A percentile compares a stretch with the other conserved stretches of the same genome.
Evolutionary conservation across 345 rosid genomes (phyloP).

Genomic region (Camelina laxa): DNA sequence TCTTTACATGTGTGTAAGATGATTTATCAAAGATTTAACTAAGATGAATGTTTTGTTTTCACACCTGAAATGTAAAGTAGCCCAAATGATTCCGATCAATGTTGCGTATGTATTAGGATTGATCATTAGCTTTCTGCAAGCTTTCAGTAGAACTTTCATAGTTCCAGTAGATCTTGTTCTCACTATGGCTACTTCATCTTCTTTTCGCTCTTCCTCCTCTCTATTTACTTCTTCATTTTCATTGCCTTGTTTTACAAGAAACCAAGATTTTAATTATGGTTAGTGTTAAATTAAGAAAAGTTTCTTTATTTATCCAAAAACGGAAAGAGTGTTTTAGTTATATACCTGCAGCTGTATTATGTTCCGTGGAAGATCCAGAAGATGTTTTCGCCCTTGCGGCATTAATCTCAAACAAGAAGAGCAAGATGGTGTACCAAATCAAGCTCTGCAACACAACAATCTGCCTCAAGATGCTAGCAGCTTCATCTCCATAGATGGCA

Average conservation of each 20-base stretch:
- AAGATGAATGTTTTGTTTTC: not conserved
- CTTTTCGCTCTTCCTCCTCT: constrained; percentile 62
- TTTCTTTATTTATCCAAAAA: not conserved
- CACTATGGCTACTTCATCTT: constrained; percentile 48
- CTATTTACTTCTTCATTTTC: constrained; percentile 44
- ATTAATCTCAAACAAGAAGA: constrained; percentile 77
- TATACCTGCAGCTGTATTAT: constrained; percentile 56
- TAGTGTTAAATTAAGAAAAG: not conserved
- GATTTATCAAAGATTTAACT: not conserved
- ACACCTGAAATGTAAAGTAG: constrained; percentile 78
- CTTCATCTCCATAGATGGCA: constrained; percentile 75
- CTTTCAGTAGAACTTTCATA: constrained; percentile 56
- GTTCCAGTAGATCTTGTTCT: constrained; percentile 49
- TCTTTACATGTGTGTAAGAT: too few relatives aligned
- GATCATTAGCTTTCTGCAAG: constrained; percentile 64
- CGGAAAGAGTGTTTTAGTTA: constrained; percentile 34
- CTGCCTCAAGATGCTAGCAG: constrained; percentile 65
- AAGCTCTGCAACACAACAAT: constrained; percentile 81
- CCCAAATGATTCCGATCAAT: constrained; percentile 71
- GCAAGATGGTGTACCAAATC: constrained; percentile 76
- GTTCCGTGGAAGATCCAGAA: constrained; percentile 28
- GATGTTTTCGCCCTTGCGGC: constrained; percentile 53
- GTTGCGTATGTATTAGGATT: constrained; percentile 92
- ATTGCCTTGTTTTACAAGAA: constrained; percentile 37
- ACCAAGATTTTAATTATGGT: constrained; percentile 14